Base-by-base conservation (phyloP, 176 grass and related monocot species). In the Eleusine coracana region DNA sequence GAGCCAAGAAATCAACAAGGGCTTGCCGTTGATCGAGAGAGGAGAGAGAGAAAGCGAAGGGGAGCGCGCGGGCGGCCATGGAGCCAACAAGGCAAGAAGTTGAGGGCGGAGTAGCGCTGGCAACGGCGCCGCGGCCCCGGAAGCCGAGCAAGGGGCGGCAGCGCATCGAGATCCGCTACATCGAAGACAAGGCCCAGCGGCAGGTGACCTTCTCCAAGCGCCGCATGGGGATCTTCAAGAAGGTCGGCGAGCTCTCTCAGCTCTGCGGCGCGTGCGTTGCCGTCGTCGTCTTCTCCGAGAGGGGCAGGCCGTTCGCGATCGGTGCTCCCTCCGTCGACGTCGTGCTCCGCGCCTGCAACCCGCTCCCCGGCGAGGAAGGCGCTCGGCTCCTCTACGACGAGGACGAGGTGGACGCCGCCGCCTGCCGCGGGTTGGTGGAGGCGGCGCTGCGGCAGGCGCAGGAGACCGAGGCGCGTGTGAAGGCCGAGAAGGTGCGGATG, bases 211-310 rank as follows among this genome's bases (percentile, higher is more conserved):
- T 76, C 61, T 87, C 82, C 40, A 92, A 88, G 78, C 77, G 89
- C 49, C 76, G 67, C 17, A 6, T 42, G n/a, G 89, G 82, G 12
- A 55, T 84, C 20, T 86, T 91, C 3, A 96, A 96, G 83, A 96
- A 93, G 81, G 81, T 77, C 12, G 82, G 68, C 52, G 94, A 96
- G 72, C 77, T 96, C 7, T 68, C 74, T 29, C 78, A 82, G 79
- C 90, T 93, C 56, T 91, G 88, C 69, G 86, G 68, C 62, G 81
- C 83, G 36, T 54, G 58, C 48, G 46, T 92, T 46, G 93, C 86
- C 21, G 36, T 96, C 46, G 40, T 91, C 72, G n/a, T 79, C 63
- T 91, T 93, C 84, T 89, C 89, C 74, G 66, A 52, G 45, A 66
- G 42, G 31, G 63, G 48, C 18, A 73, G 42, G 28, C 34, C 70